phyloP scores from a whole-genome alignment of 1,284 basidiomycete genomes.

The Tremellales sp. region DNA sequence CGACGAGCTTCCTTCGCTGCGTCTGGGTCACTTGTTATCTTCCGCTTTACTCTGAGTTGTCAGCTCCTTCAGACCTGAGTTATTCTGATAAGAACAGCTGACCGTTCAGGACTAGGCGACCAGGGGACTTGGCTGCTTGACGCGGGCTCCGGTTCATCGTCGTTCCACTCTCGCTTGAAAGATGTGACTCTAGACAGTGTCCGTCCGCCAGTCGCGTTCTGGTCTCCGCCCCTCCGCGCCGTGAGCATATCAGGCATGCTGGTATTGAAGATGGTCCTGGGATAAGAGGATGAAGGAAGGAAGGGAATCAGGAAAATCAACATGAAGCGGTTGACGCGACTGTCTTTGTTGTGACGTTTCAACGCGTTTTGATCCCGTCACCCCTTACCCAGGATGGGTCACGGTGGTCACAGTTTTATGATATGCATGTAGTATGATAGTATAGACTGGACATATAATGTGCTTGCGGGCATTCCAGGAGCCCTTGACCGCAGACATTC shows the following conservation, averaged over 20 bases:
- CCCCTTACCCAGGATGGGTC: neutral
- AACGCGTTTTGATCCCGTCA: neutral
- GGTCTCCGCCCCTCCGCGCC: neutral
- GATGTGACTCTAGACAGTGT: conserved; percentile 28
- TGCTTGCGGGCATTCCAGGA: neutral
- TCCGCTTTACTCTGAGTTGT: conserved; percentile 8
- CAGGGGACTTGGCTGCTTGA: conserved; percentile 6
- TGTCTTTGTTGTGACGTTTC: conserved; percentile 8
- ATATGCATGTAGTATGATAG: neutral
- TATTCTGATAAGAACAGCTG: conserved; percentile 1
- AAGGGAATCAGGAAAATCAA: neutral
- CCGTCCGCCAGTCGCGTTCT: neutral
- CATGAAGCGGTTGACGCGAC: conserved; percentile 23
- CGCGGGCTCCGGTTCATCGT: conserved; percentile 18
- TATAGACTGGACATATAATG: neutral
- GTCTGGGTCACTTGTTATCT: conserved; percentile 14
- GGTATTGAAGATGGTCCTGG: neutral
- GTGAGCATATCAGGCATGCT: conserved; percentile 22
- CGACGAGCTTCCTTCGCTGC: conserved; percentile 35
- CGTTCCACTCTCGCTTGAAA: conserved; percentile 39
- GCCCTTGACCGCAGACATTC: too few species aligned
- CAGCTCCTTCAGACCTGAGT: neutral
- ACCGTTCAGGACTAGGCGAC: conserved; percentile 22
- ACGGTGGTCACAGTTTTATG: neutral
- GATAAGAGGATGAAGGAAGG: neutral